phyloP scores from a whole-genome alignment of 2,329 filamentous ascomycete genomes.

The Penicillium nordicum region DNA sequence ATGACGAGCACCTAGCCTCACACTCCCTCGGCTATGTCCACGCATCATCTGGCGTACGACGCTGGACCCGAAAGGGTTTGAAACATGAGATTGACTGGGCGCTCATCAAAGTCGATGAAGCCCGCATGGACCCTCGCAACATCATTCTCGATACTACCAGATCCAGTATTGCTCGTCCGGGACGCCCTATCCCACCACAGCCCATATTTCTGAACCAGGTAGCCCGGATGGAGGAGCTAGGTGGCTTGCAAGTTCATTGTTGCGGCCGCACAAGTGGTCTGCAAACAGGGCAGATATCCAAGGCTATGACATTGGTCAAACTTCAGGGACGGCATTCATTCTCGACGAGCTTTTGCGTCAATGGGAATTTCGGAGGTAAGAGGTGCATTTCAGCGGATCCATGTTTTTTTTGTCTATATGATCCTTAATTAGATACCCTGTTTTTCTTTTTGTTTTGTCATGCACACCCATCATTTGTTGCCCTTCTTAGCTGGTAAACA shows the following conservation, averaged over 20 bases:
- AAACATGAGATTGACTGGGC: slow-evolving; percentile 96
- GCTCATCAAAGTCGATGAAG: slow-evolving; percentile 72
- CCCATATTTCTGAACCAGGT: slow-evolving; percentile 55
- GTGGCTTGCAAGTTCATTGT: slow-evolving; percentile 78
- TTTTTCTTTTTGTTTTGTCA: slow-evolving; percentile 10
- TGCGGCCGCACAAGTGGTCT: slow-evolving; percentile 83
- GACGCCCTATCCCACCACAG: slow-evolving; percentile 42
- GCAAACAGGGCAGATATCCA: slow-evolving; percentile 72
- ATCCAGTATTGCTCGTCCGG: slow-evolving; percentile 35
- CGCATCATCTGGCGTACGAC: slow-evolving; percentile 83
- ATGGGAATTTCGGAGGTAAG: slow-evolving; percentile 57
- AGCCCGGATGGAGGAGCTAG: slow-evolving; percentile 56
- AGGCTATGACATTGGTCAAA: slow-evolving; percentile 77
- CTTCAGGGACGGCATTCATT: slow-evolving; percentile 80
- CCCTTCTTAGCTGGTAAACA: slow-evolving; percentile 19
- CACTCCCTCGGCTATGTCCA: slow-evolving; percentile 80
- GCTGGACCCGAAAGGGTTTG: slow-evolving; percentile 66
- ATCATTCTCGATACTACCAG: slow-evolving; percentile 49
- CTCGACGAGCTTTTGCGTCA: slow-evolving; percentile 65
- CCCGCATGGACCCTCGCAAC: slow-evolving; percentile 70
- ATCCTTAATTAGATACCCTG: slow-evolving; percentile 25
- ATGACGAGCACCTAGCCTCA: slow-evolving; percentile 76
- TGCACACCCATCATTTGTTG: slow-evolving; percentile 4
- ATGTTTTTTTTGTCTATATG: slow-evolving; percentile 22
- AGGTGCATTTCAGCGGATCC: slow-evolving; percentile 23